phyloP scores from a whole-genome alignment of 2,329 filamentous ascomycete species.

The Botrytis byssoidea region DNA sequence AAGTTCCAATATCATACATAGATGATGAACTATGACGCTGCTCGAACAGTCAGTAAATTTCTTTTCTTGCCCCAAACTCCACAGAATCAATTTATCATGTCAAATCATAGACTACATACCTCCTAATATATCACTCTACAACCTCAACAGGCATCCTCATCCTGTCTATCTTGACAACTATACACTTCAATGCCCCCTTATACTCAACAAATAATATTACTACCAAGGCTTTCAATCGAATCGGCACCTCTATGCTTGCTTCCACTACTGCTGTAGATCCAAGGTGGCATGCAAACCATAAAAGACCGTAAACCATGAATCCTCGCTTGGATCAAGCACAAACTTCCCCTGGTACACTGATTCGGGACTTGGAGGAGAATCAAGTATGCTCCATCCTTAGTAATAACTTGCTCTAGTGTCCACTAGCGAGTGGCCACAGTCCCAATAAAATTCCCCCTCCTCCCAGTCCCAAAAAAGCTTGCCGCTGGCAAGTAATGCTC shows the following conservation, averaged over 20 bases:
- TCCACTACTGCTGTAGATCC: constrained; percentile 62
- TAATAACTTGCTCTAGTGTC: background rate
- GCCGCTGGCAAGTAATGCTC: background rate
- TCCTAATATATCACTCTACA: background rate
- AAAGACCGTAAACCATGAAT: background rate
- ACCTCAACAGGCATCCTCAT: background rate
- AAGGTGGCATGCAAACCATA: background rate
- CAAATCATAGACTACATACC: background rate
- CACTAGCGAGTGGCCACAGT: background rate
- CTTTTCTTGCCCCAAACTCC: background rate
- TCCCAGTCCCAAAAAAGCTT: background rate
- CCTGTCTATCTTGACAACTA: background rate
- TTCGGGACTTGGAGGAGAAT: background rate
- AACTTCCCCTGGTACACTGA: background rate
- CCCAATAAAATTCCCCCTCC: background rate
- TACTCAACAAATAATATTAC: constrained; percentile 84
- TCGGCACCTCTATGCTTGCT: constrained; percentile 86
- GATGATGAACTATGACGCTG: background rate
- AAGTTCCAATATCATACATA: background rate
- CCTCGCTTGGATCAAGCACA: background rate
- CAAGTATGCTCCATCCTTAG: background rate
- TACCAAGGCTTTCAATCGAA: constrained; percentile 84
- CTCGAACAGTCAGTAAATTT: too few species aligned
- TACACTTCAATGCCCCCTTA: background rate
- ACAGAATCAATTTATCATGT: background rate